These are phyloP conservation scores for Botryotinia convoluta DNA, from an alignment of 2,329 filamentous ascomycete species.

Conservation along the genomic window DNA sequence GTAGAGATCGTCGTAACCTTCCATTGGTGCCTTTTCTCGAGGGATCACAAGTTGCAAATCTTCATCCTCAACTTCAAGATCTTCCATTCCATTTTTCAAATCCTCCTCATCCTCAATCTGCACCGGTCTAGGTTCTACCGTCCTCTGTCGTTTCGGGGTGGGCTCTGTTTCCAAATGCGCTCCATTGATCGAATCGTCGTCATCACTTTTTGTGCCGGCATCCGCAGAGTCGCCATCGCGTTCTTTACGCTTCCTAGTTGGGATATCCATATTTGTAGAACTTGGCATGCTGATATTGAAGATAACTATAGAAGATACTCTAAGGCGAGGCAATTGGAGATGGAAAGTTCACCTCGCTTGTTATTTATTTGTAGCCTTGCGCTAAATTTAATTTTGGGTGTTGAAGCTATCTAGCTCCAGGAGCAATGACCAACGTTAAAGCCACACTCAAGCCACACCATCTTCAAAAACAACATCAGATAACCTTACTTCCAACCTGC, in stretches of 20 bases:
- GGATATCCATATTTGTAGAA: conserved; percentile 7
- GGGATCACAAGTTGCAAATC: conserved; percentile 43
- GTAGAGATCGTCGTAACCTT: conserved; percentile 93
- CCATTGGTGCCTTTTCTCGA: conserved; percentile 74
- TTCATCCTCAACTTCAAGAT: conserved; percentile 38
- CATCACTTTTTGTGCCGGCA: not conserved
- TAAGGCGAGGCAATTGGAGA: not conserved
- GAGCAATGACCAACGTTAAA: not conserved
- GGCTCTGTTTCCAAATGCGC: conserved; percentile 9
- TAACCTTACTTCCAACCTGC: not conserved
- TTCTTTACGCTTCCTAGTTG: conserved; percentile 16
- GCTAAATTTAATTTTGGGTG: conserved; percentile 10
- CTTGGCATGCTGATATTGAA: not conserved
- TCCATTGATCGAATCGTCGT: not conserved
- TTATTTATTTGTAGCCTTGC: conserved; percentile 17
- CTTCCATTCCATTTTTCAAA: conserved; percentile 31
- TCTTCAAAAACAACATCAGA: not conserved
- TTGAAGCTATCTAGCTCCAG: not conserved
- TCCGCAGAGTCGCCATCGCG: conserved; percentile 8
- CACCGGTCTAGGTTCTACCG: conserved; percentile 9
- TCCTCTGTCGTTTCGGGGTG: conserved; percentile 17
- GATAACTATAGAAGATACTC: not conserved
- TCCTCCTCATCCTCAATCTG: conserved; percentile 29
- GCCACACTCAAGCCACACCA: not conserved
- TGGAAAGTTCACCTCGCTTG: conserved; percentile 21